Percentiles rank a stretch among this genome's conserved stretches.
Evolutionary conservation across 768 basidiomycete genomes (phyloP).

Genomic region (Mycena vitilis): DNA sequence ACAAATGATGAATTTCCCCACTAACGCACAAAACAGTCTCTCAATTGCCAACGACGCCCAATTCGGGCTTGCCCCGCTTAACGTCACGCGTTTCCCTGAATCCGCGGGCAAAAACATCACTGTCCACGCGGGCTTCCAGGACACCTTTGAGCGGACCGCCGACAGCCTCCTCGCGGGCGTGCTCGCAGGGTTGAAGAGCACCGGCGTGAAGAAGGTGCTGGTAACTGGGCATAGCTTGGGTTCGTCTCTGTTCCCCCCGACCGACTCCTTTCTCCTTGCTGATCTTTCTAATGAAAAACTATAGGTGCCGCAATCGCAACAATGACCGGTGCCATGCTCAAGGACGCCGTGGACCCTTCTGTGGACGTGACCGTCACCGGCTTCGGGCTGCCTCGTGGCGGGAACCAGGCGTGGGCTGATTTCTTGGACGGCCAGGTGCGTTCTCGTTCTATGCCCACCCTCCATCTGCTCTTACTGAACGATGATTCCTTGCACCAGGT

Average conservation of each 20-base stretch:
- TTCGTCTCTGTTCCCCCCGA: conserved; percentile 19
- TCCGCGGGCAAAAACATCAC: conserved; percentile 34
- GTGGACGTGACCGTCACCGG: conserved; percentile 48
- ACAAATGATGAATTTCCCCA: too few relatives aligned
- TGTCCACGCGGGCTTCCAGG: conserved; percentile 55
- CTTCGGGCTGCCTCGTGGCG: conserved; percentile 58
- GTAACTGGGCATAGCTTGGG: conserved; percentile 57
- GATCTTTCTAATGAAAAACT: not conserved
- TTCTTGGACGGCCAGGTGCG: conserved; percentile 50
- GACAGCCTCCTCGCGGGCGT: conserved; percentile 48
- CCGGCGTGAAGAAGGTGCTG: conserved; percentile 47
- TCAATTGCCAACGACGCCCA: conserved; percentile 52
- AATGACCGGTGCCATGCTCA: conserved; percentile 57
- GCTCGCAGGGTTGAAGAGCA: conserved; percentile 42
- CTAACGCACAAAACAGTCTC: too few relatives aligned
- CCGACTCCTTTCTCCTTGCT: not conserved
- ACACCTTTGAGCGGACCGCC: conserved; percentile 53
- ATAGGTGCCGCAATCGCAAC: conserved; percentile 57
- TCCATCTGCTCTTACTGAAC: not conserved
- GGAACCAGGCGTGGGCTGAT: conserved; percentile 57
- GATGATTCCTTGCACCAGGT: conserved; percentile 35
- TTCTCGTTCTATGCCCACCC: not conserved
- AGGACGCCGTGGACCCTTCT: conserved; percentile 48
- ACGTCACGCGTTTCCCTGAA: conserved; percentile 47
- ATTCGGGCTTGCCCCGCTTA: conserved; percentile 44